Evolutionary conservation across 257 asterid species (phyloP).

Genomic region (Lantana camara): DNA sequence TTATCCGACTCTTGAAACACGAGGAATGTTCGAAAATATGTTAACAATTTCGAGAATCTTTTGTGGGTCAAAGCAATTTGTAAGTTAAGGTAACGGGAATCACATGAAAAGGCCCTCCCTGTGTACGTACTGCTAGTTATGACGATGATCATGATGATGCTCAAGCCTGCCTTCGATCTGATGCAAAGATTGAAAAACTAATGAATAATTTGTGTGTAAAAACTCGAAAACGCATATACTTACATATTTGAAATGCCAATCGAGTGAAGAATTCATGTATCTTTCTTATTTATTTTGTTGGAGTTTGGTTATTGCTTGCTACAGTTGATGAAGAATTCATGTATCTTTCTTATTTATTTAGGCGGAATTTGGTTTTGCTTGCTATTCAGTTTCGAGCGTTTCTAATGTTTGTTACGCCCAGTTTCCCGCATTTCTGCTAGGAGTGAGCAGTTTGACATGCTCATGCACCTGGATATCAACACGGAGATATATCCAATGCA

Average conservation of each 20-base stretch:
- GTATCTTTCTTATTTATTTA: slow-evolving; percentile 7
- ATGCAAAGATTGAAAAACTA: neutral
- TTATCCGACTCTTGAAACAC: no score
- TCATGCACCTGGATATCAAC: slow-evolving; percentile 77
- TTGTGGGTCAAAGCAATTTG: no score
- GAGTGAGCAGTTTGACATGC: slow-evolving; percentile 90
- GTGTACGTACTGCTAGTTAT: neutral
- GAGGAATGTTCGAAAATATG: no score
- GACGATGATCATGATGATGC: neutral
- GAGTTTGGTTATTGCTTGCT: no score
- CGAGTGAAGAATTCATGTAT: neutral
- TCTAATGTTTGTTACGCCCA: slow-evolving; percentile 17
- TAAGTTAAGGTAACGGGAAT: neutral
- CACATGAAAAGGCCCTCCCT: neutral
- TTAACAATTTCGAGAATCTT: neutral
- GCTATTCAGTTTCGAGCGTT: neutral
- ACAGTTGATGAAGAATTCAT: no score
- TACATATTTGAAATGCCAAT: neutral
- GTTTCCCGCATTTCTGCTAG: slow-evolving; percentile 78
- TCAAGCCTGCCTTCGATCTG: neutral
- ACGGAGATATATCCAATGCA: slow-evolving; percentile 76
- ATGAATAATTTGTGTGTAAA: neutral
- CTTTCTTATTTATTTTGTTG: neutral
- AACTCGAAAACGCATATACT: neutral
- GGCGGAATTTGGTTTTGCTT: no score